A percentile compares a stretch with the other conserved stretches of the same genome.
phyloP scores from a whole-genome alignment of 2,329 filamentous ascomycete species.

The Penicillium sp. region DNA sequence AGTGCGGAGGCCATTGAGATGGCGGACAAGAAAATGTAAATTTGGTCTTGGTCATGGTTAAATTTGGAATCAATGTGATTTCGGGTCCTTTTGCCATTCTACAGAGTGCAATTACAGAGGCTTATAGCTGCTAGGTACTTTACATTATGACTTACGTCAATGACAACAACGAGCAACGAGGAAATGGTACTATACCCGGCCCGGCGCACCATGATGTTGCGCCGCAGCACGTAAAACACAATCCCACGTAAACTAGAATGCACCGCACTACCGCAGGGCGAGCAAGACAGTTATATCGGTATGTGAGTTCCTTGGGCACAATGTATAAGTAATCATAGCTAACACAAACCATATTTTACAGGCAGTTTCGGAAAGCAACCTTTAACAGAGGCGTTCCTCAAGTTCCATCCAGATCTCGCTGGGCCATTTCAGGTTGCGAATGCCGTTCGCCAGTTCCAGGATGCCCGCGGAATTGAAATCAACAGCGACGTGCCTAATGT shows the following conservation, averaged over 20 bases:
- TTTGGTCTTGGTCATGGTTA: background rate
- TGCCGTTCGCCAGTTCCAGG: too few species aligned
- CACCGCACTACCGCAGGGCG: too few species aligned
- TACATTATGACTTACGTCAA: background rate
- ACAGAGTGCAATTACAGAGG: background rate
- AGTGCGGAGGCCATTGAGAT: constrained; percentile 20
- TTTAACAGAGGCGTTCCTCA: too few species aligned
- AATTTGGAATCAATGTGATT: background rate
- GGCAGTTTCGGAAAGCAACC: too few species aligned
- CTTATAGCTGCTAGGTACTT: background rate
- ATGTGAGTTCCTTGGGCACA: too few species aligned
- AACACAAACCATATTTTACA: too few species aligned
- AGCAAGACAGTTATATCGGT: too few species aligned
- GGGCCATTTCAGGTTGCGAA: too few species aligned
- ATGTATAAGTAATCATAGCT: too few species aligned
- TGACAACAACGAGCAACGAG: background rate
- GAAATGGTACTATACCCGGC: background rate
- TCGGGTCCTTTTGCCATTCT: background rate
- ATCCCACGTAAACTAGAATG: background rate
- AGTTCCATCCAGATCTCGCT: too few species aligned
- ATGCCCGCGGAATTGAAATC: too few species aligned
- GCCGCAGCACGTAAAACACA: background rate
- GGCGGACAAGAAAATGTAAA: constrained; percentile 15
- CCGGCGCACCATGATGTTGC: background rate
- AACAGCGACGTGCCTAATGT: too few species aligned